Base-by-base conservation (phyloP, 1,284 basidiomycete species). In the Pascua guehoae region DNA sequence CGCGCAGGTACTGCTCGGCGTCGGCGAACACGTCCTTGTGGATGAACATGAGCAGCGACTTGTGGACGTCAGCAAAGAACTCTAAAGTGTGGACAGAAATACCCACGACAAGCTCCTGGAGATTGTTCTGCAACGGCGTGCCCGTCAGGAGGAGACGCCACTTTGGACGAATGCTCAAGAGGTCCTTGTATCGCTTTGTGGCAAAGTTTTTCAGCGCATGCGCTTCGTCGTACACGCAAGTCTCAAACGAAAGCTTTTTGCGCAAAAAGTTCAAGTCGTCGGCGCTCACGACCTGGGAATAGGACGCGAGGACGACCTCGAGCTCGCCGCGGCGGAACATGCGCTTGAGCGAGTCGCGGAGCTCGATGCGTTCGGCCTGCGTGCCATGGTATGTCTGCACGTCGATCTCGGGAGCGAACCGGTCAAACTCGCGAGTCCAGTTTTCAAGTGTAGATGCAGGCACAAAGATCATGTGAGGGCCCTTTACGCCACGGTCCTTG, bases 381-480 rank as follows among this genome's bases (percentile, higher is more conserved):
- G 85, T 84, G 9, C 91, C 96, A 67, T 98, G 98, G 75, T 98
- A 99, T 14, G 90, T 89, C 70, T 89, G 85, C 12, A 97, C 85
- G n/a, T 84, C 81, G 72, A 99, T 87, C 2, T 69, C 62, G 0
- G 93, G 92, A 1, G 89, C 90, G 68, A 98, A 98, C 46, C 86
- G 86, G 41, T 86, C 84, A 71, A 99, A 97, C 76, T 99, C 96
- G 62, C 96, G 85, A 72, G 89, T 88, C 96, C 96, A 99, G 71
- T 99, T 98, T 76, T 98, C 96, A 18, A 98, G 79, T 0, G 94
- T 98, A 3, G 95, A 98, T 1, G 94, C 93, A 14, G 93, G 93
- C 8, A 98, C 96, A 61, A 98, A 86, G 56, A 99, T 83, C 39
- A 98, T 85, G 78, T 98, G 93, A 16, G 94, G 93, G 0, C 95